Base-by-base conservation (phyloP, 306 rosid species). In the Macrotyloma uniflorum region DNA sequence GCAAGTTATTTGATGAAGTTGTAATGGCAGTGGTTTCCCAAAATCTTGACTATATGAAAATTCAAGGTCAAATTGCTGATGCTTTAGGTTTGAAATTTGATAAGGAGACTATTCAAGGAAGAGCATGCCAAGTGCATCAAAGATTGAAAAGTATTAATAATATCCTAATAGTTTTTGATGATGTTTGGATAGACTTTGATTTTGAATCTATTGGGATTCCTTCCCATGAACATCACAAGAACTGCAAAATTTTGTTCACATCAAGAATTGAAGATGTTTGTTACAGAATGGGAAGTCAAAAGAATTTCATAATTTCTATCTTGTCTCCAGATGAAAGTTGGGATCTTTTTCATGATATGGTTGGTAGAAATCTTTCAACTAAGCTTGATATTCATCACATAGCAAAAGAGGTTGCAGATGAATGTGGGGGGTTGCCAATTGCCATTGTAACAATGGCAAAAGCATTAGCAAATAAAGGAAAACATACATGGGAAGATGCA, bases 341-440 rank as follows among this genome's bases (percentile, higher is more conserved):
- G 78, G 70, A 62, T 23, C 69, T 88, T 12, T 88, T 88, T 1
- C 1, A 0, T 8, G 54, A 55, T 10, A 45, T 43, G 4, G 67
- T 18, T 0, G 84, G 83, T 5, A 61, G 24, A 10, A 6, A 23
- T 28, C 46, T 26, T 2, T 51, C 58, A 51, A 63, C 53, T 15
- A 22, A 75, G 2, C 71, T 6, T 0, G 16, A 12, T 6, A 62
- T 77, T 0, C 3, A 20, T 0, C 14, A 12, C 2, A 57, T 75
- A 13, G 87, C 79, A 10, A 12, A 1, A 4, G 43, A 85, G 22
- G 74, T 88, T 32, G 77, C 83, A 6, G 6, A 61, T 1, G 79
- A 75, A 62, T 88, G 91, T 50, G 84, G 73, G 14, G 81, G 78
- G 5, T 66, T 87, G 69, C 91, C 91, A 1, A n/a, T 83, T 74